Percentiles rank a stretch among this genome's conserved stretches.
phyloP scores from a whole-genome alignment of 139 green algal genomes.

The Mesotaenium endlicherianum region DNA sequence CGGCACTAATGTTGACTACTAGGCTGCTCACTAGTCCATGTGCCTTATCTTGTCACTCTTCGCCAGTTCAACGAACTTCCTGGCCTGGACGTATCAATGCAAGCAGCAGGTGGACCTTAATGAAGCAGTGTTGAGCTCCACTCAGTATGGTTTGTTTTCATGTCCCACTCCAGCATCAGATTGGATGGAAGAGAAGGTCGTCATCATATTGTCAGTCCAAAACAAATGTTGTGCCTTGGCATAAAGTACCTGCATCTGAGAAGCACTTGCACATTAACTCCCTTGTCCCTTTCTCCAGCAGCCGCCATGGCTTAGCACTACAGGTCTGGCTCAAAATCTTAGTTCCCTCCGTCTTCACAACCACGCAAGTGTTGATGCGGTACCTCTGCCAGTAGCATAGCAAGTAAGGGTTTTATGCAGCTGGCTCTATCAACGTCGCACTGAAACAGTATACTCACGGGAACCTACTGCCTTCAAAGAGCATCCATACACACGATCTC shows the following conservation, averaged over 20 bases:
- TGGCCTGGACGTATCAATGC: not conserved
- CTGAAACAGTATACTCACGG: no score
- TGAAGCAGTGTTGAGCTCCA: not conserved
- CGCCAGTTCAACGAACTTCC: not conserved
- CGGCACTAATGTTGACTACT: not conserved
- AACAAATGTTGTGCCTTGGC: not conserved
- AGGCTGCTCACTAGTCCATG: no score
- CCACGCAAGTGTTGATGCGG: no score
- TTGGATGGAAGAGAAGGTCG: slow-evolving; percentile 22
- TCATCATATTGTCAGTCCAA: slow-evolving; percentile 44
- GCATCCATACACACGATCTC: no score
- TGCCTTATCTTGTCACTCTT: not conserved
- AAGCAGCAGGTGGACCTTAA: not conserved
- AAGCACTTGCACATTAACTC: slow-evolving; percentile 93
- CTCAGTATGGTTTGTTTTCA: not conserved
- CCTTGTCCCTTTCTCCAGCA: slow-evolving; percentile 29
- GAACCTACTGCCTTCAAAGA: no score
- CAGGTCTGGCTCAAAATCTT: no score
- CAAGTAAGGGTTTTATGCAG: no score
- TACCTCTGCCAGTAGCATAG: no score
- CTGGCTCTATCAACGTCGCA: no score
- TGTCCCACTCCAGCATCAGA: slow-evolving; percentile 3
- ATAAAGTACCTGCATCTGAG: slow-evolving; percentile 85
- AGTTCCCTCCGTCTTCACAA: no score
- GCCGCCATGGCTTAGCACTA: not conserved